Conservation (phyloP, 2,329 filamentous ascomycete species). For the Apiospora rasikravindrae region DNA sequence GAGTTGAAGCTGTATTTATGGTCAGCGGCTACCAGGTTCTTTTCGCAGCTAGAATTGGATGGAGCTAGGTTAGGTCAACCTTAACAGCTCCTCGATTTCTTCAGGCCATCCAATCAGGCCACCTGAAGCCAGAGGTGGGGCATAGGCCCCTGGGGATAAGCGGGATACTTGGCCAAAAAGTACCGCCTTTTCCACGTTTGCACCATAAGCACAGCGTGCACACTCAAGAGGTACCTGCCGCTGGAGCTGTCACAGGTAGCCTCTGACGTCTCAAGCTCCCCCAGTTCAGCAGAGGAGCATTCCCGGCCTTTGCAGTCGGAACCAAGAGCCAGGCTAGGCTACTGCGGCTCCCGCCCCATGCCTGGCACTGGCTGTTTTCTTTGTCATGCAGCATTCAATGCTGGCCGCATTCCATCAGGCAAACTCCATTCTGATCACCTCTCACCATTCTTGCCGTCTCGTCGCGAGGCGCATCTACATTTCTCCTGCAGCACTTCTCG, state of each 20-base stretch:
- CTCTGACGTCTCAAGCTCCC: not conserved
- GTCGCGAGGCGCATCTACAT: not conserved
- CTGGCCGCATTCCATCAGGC: conserved; percentile 4
- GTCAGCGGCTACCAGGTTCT: not conserved
- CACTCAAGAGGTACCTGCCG: not conserved
- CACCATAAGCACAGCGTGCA: not conserved
- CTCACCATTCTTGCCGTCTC: not conserved
- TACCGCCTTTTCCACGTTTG: not conserved
- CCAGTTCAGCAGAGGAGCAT: not conserved
- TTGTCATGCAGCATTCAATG: conserved; percentile 11
- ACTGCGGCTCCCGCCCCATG: conserved; percentile 8
- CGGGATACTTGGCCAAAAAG: not conserved
- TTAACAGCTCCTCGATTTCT: conserved; percentile 14
- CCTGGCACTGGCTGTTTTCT: conserved; percentile 6
- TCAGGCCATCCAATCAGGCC: not conserved
- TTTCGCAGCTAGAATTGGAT: not conserved
- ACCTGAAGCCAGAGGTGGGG: not conserved
- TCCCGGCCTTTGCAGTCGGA: not conserved
- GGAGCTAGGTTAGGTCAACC: not conserved
- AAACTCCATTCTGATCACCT: conserved; percentile 10
- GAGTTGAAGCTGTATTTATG: conserved; percentile 11
- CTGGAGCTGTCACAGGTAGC: not conserved
- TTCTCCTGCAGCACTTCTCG: not conserved
- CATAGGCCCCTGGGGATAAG: not conserved
- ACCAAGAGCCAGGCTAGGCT: conserved; percentile 1